phyloP scores from a whole-genome alignment of 306 rosid species.

The Prosopis cineraria region DNA sequence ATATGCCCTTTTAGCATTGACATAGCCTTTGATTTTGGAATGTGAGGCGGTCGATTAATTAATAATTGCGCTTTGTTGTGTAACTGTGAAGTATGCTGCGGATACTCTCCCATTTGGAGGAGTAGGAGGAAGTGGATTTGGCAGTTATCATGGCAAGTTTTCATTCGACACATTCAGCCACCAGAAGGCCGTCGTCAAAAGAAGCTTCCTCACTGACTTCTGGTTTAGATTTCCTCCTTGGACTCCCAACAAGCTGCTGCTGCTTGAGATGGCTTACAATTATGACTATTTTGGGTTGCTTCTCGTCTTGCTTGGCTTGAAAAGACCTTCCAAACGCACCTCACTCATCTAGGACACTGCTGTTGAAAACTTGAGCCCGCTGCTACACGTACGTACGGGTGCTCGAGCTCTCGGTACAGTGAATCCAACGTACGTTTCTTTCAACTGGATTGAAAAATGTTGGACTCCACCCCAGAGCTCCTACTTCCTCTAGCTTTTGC shows the following conservation, averaged over 20 bases:
- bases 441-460: too few species aligned
- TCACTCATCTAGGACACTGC: not conserved
- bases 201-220: constrained; percentile 66
- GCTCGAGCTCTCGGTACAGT: too few species aligned
- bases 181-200: constrained; percentile 52
- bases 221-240: constrained; percentile 90
- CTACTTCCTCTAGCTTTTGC: not conserved
- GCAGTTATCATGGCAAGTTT: constrained; percentile 80
- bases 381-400: too few species aligned
- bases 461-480: not conserved
- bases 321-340: constrained; percentile 34
- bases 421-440: too few species aligned
- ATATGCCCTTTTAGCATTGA: too few species aligned
- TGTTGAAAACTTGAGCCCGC: too few species aligned
- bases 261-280: constrained; percentile 53
- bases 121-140: constrained; percentile 80
- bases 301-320: constrained; percentile 59
- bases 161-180: constrained; percentile 86
- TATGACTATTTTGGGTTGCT: constrained; percentile 58
- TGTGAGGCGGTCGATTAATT: not conserved
- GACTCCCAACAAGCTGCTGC: constrained; percentile 61
- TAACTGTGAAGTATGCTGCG: constrained; percentile 65
- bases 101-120: constrained; percentile 84
- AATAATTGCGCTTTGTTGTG: not conserved
- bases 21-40: not conserved